Evolutionary conservation across 2,329 filamentous ascomycete genomes (phyloP), one percentile per base, ranked within the genome.

Genomic region (Didymella sp.): DNA sequence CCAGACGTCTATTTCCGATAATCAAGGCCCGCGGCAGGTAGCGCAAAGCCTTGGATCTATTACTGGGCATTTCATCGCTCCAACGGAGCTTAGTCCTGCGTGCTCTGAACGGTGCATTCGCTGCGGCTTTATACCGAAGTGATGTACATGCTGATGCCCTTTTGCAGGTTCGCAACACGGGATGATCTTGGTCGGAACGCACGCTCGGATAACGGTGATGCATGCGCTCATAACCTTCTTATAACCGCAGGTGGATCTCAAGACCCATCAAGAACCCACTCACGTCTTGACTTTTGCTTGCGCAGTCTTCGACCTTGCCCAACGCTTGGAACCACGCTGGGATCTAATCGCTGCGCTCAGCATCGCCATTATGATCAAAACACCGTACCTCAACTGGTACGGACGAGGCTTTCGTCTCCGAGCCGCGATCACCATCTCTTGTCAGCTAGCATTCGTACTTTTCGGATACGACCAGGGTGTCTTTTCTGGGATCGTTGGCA

Each of bases 401-500:
- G 68, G 70, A 5, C 59, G 61, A 2, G 69, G 70, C 21, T 69
- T 70, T 47, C 67, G 62, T 44, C 67, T 73, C 12, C 55, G 68
- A 2, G 62, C 59, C 15, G 69, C 70, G 6, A 72, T 73, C 21
- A 72, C 70, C 2, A 61, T 72, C 19, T 64, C 69, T 3, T 73
- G 70, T 33, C 69, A 73, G 17, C 51, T 73, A 25, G 71, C 71
- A 2, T 73, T 73, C 37, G 64, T 73, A 0, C 64, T 73, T 15
- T 73, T 73, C 38, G 71, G 75, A 4, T 77, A 77, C 50, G 74
- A 76, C 35, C 73, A 76, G 52, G 73, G 73, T 31, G 73, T 75
- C 2, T 76, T 75, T 48, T 73, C 71, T 27, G 77, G 77, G 15
- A 78, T 79, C 44, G 74, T 79, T 1, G 72, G 71, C n/a, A 79